Base-by-base conservation (phyloP, 202 grass and related monocot genomes). In the Schoenoplectus triqueter region DNA sequence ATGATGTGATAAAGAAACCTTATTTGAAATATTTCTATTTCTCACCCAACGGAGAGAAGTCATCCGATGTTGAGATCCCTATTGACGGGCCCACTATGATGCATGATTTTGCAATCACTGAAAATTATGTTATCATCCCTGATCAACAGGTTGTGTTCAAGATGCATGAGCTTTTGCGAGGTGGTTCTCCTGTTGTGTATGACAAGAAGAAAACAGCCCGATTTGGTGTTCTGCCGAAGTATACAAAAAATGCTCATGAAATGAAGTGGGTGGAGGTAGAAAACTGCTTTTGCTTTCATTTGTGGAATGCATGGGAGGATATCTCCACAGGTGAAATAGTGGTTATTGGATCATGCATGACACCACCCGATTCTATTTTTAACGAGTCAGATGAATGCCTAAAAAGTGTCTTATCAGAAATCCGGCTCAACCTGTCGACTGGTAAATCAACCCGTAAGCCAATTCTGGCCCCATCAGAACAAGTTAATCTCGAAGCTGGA, bases 101-200 rank as follows among this genome's bases (percentile, higher is more conserved):
- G 73, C 96, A 98, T 84, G 96, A 98, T 81, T 98, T 98, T 64
- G 96, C 93, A 2, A 50, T 98, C 85, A 98, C 93, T 10, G 87
- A 94, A 66, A 94, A 98, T n/a, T 84, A 59, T 47, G 93, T 91
- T 20, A 50, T 99, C 10, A 77, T 99, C 14, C 96, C 96, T 0
- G 96, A 98, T 78, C 96, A 98, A 64, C 96, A 95, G 86, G 87
- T 98, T 51, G 93, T 98, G 0, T 98, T 98, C 90, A 93, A 87
- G 66, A 87, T 98, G 78, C 89, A 91, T 45, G 96, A 94, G 79
- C 92, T 98, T 90, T 55, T 95, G 42, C 75, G 72, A 3, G 96
- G 96, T 19, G 93, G 93, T 4, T 95, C 93, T 3, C 96, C 96
- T 20, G 91, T 98, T 8, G 87, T 98, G 13, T 98, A 90, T 73